Evolutionary conservation across 495 filamentous ascomycete species (phyloP).

Genomic region (Penicillium coprophilum): DNA sequence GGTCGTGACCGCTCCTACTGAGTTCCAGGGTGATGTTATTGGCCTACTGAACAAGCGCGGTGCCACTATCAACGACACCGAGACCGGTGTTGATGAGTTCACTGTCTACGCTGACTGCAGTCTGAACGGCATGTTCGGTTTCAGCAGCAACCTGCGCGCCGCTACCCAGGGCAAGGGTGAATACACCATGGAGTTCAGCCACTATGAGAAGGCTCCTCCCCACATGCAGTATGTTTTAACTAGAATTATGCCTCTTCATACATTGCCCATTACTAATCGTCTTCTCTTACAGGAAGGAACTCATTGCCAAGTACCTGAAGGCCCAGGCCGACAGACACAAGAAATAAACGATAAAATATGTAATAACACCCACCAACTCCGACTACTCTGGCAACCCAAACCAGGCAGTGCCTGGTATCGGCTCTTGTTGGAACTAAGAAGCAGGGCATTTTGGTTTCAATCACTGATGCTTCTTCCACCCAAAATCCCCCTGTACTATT

Average conservation of each 20-base stretch:
- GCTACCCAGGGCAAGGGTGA: slow-evolving; percentile 98
- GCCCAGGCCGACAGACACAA: slow-evolving; percentile 73
- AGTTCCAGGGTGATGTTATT: slow-evolving; percentile 97
- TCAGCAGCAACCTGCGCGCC: slow-evolving; percentile 83
- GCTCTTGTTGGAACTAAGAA: slow-evolving; percentile 10
- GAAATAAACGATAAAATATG: slow-evolving; percentile 46
- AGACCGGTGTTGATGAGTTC: slow-evolving; percentile 93
- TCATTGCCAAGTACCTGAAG: slow-evolving; percentile 86
- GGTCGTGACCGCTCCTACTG: slow-evolving; percentile 87
- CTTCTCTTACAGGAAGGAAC: slow-evolving; percentile 66
- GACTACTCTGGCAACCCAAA: slow-evolving; percentile 3
- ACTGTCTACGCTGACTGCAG: slow-evolving; percentile 91
- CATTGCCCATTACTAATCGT: slow-evolving; percentile 14
- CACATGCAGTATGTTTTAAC: slow-evolving; percentile 78
- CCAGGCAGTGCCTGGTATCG: slow-evolving; percentile 16
- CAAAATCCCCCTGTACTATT: slow-evolving; percentile 22
- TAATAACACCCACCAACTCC: slow-evolving; percentile 19
- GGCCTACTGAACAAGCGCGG: slow-evolving; percentile 95
- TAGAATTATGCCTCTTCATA: not conserved
- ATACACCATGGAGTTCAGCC: slow-evolving; percentile 98
- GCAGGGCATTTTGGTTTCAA: slow-evolving; percentile 7
- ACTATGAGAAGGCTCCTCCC: slow-evolving; percentile 82
- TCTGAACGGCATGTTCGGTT: slow-evolving; percentile 96
- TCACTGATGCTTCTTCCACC: slow-evolving; percentile 8
- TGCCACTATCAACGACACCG: slow-evolving; percentile 91